Conservation (phyloP, 2,329 filamentous ascomycete species). For the Periconia sp. region DNA sequence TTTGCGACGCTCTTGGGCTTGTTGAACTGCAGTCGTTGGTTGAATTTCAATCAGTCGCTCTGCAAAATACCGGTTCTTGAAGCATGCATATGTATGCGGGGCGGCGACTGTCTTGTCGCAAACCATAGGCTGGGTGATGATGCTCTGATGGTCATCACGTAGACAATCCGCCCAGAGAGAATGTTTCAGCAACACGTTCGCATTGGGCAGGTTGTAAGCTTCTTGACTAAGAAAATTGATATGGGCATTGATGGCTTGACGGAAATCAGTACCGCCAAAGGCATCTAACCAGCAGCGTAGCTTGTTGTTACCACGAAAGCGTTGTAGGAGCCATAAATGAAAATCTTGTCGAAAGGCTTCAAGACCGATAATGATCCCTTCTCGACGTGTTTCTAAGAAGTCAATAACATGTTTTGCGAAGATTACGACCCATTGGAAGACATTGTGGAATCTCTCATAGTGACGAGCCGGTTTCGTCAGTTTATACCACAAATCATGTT, state of each 20-base stretch:
- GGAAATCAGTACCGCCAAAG: slow-evolving; percentile 63
- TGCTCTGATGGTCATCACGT: slow-evolving; percentile 6
- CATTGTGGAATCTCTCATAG: slow-evolving; percentile 66
- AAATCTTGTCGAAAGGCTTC: slow-evolving; percentile 66
- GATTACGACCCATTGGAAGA: slow-evolving; percentile 74
- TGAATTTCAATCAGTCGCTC: slow-evolving; percentile 52
- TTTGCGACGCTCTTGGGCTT: slow-evolving; percentile 18
- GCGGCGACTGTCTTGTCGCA: slow-evolving; percentile 68
- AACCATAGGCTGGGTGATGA: slow-evolving; percentile 23
- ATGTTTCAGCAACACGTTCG: slow-evolving; percentile 44
- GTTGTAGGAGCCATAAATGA: slow-evolving; percentile 58
- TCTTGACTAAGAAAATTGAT: slow-evolving; percentile 71
- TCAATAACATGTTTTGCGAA: slow-evolving; percentile 76
- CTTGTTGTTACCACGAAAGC: slow-evolving; percentile 49
- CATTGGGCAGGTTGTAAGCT: slow-evolving; percentile 55
- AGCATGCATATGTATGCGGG: slow-evolving; percentile 69
- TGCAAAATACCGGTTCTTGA: slow-evolving; percentile 67
- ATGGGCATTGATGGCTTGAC: slow-evolving; percentile 65
- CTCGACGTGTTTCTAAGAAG: slow-evolving; percentile 54
- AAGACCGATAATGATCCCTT: slow-evolving; percentile 52
- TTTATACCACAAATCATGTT: slow-evolving; percentile 66
- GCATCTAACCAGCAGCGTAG: slow-evolving; percentile 63
- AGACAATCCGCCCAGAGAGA: slow-evolving; percentile 61
- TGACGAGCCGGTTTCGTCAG: slow-evolving; percentile 62
- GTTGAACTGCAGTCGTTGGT: slow-evolving; percentile 13